Percentiles rank a stretch among this genome's conserved stretches.
These are phyloP conservation scores for Torulaspora gathmanii DNA, from an alignment of 805 yeast genomes.

Conservation along the genomic window DNA sequence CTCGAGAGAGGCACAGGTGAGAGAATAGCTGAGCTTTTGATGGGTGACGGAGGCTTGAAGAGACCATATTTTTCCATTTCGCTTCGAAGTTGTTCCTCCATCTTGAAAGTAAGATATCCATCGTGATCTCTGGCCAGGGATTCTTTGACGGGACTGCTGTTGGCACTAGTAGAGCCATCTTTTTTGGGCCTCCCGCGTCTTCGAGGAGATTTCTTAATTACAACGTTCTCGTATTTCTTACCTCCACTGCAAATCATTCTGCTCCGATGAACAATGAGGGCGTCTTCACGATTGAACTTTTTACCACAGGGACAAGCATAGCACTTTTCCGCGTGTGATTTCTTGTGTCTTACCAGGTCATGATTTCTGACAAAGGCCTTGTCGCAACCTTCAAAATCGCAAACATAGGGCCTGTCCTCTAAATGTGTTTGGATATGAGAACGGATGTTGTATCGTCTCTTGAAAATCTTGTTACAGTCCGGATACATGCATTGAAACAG, in stretches of 20 bases:
- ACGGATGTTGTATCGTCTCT: conserved; percentile 84
- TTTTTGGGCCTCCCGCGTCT: conserved; percentile 30
- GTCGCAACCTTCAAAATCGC: conserved; percentile 59
- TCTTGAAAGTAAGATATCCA: conserved; percentile 19
- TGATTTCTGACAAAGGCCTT: conserved; percentile 93
- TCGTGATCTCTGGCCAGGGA: conserved; percentile 19
- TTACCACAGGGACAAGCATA: conserved; percentile 90
- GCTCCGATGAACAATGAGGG: conserved; percentile 71
- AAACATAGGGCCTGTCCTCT: conserved; percentile 86
- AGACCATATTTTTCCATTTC: conserved; percentile 20
- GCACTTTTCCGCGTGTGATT: conserved; percentile 73
- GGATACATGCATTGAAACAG: conserved; percentile 70
- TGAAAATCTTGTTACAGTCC: conserved; percentile 76
- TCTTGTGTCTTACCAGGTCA: conserved; percentile 84
- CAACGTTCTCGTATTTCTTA: conserved; percentile 27
- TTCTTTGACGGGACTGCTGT: conserved; percentile 28
- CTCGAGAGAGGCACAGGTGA: conserved; percentile 20
- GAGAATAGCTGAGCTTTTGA: conserved; percentile 7
- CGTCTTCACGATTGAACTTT: conserved; percentile 84
- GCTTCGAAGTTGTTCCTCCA: conserved; percentile 26
- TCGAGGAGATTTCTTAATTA: conserved; percentile 31
- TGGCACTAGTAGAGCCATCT: conserved; percentile 17
- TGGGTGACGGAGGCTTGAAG: conserved; percentile 17
- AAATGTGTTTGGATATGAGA: conserved; percentile 96
- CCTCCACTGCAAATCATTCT: conserved; percentile 84